phyloP scores from a whole-genome alignment of 148 eudicot genomes.

The Chenopodium quinoa region DNA sequence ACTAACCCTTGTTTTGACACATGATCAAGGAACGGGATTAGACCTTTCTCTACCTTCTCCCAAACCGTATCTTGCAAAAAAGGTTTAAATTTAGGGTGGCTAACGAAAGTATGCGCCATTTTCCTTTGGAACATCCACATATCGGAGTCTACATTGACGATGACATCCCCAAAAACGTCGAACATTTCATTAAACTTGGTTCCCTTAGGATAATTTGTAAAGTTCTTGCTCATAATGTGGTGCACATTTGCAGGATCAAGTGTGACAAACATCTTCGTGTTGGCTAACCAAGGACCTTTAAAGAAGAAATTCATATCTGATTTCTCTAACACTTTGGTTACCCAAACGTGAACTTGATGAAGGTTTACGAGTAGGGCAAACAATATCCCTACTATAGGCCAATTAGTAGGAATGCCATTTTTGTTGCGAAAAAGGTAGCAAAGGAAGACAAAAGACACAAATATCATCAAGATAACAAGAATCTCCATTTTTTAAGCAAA shows the following conservation, averaged over 20 bases:
- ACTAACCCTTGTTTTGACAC: slow-evolving; percentile 11
- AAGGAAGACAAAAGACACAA: slow-evolving; percentile 11
- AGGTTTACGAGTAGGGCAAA: slow-evolving; percentile 32
- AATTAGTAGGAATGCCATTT: slow-evolving; percentile 18
- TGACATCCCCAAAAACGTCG: slow-evolving; percentile 51
- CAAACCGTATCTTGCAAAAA: slow-evolving; percentile 22
- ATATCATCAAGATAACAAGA: slow-evolving; percentile 3
- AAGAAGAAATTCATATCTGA: neutral
- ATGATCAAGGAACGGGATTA: slow-evolving; percentile 39
- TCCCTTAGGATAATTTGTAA: slow-evolving; percentile 51
- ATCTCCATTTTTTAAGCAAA: neutral
- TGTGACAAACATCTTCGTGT: slow-evolving; percentile 43
- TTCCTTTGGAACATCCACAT: neutral
- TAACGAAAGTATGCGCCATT: slow-evolving; percentile 24
- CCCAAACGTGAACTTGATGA: slow-evolving; percentile 31
- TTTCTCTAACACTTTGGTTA: neutral
- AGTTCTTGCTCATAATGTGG: slow-evolving; percentile 48
- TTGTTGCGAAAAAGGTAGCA: slow-evolving; percentile 10
- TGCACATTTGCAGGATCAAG: slow-evolving; percentile 18
- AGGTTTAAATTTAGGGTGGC: slow-evolving; percentile 25
- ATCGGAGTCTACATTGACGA: slow-evolving; percentile 41
- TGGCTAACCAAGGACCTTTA: slow-evolving; percentile 52
- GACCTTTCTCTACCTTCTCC: slow-evolving; percentile 35
- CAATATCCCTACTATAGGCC: slow-evolving; percentile 17
- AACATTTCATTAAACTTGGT: slow-evolving; percentile 36